A percentile compares a stretch with the other conserved stretches of the same genome.
These are phyloP conservation scores for Microbotryum lychnidis-dioicae DNA, from an alignment of 1,284 basidiomycete genomes.

Conservation along the genomic window DNA sequence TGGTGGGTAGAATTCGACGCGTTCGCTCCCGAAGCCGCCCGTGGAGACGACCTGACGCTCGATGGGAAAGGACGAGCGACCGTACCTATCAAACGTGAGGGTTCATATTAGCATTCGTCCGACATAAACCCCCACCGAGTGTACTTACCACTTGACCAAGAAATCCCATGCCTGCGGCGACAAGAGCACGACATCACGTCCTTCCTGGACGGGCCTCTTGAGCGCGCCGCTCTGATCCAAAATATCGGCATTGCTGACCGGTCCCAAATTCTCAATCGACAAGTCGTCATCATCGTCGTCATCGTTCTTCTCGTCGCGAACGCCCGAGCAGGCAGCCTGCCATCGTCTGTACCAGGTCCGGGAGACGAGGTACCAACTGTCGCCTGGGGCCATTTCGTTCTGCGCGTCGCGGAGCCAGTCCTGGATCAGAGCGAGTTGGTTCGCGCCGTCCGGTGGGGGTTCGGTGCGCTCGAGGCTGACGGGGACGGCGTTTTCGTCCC, in stretches of 20 bases:
- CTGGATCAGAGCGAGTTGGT: constrained; percentile 51
- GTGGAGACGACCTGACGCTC: constrained; percentile 57
- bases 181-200: constrained; percentile 68
- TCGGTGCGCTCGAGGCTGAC: not conserved
- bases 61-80: constrained; percentile 50
- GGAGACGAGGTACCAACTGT: constrained; percentile 70
- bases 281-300: constrained; percentile 46
- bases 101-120: not conserved
- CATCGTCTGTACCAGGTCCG: constrained; percentile 64
- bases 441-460: constrained; percentile 22
- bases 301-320: constrained; percentile 56
- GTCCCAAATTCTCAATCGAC: constrained; percentile 49
- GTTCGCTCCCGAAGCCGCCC: constrained; percentile 7
- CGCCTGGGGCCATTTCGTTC: constrained; percentile 48
- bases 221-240: constrained; percentile 44
- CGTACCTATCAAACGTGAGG: constrained; percentile 53
- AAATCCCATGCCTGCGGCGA: constrained; percentile 63
- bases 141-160: constrained; percentile 57
- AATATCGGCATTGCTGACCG: constrained; percentile 63
- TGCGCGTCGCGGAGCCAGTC: constrained; percentile 44
- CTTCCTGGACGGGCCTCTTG: constrained; percentile 49
- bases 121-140: not conserved
- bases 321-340: constrained; percentile 59
- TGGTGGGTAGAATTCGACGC: constrained; percentile 69
- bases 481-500: too few relatives aligned